Percentiles rank a stretch among this genome's conserved stretches.
phyloP scores from a whole-genome alignment of 768 basidiomycete genomes.

The Tricholoma sp. region DNA sequence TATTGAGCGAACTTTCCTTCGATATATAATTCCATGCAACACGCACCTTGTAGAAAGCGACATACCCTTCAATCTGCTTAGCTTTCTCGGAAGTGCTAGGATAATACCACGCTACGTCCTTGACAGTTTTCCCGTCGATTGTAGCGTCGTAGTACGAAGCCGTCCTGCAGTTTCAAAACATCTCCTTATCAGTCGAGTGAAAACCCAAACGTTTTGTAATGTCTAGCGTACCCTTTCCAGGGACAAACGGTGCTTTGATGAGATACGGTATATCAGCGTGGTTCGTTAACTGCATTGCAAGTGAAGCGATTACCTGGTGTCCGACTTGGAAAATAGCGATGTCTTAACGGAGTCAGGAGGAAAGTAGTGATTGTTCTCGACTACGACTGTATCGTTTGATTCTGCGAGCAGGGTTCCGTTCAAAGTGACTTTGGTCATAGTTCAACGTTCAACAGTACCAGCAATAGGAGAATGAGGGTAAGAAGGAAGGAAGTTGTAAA shows the following conservation, averaged over 20 bases:
- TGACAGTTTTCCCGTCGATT: constrained; percentile 41
- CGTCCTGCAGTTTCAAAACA: constrained; percentile 28
- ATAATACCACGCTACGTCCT: constrained; percentile 72
- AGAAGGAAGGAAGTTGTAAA: too few relatives aligned
- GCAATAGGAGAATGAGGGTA: too few relatives aligned
- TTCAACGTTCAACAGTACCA: too few relatives aligned
- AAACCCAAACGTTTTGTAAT: not conserved
- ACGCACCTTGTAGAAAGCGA: constrained; percentile 76
- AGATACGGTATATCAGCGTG: not conserved
- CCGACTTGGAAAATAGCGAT: constrained; percentile 42
- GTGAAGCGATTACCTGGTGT: constrained; percentile 40
- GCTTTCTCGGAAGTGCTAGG: constrained; percentile 50
- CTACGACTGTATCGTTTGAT: constrained; percentile 44
- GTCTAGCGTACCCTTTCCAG: constrained; percentile 63
- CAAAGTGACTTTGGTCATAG: constrained; percentile 46
- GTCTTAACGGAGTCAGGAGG: constrained; percentile 50
- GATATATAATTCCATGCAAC: not conserved
- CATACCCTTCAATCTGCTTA: constrained; percentile 54
- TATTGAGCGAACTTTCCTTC: not conserved
- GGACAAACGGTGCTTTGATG: constrained; percentile 44
- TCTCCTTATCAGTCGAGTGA: not conserved
- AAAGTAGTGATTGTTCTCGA: constrained; percentile 75
- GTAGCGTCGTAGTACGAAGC: constrained; percentile 64
- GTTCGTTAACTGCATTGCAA: not conserved
- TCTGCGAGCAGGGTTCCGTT: constrained; percentile 54